Conservation (phyloP, 129 eudicot genomes). For the Escallonia rubra region DNA sequence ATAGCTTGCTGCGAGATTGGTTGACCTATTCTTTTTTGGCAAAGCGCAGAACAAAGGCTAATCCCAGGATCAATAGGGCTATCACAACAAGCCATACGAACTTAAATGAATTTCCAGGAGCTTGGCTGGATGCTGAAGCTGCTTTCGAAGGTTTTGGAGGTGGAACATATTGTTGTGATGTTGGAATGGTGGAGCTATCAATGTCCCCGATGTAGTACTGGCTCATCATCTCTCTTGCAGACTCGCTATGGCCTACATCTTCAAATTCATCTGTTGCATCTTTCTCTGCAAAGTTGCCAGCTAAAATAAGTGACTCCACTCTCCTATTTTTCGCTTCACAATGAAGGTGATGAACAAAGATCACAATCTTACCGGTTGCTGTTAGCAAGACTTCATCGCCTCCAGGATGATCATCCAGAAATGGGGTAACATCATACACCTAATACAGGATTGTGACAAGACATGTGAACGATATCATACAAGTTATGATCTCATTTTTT, state of each 20-base stretch:
- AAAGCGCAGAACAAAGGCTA: conserved; percentile 47
- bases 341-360: conserved; percentile 1
- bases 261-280: conserved; percentile 91
- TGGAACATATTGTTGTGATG: conserved; percentile 1
- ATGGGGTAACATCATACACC: conserved; percentile 72
- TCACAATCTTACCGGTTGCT: conserved; percentile 48
- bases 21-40: conserved; percentile 20
- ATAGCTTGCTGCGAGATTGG: too few species aligned
- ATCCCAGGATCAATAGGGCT: conserved; percentile 52
- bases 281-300: conserved; percentile 38
- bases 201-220: conserved; percentile 60
- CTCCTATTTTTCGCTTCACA: background rate
- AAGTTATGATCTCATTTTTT: too few species aligned
- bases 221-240: conserved; percentile 47
- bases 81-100: conserved; percentile 34
- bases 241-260: conserved; percentile 67
- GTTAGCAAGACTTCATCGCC: conserved; percentile 62
- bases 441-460: conserved; percentile 9
- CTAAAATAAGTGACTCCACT: background rate
- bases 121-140: conserved; percentile 18
- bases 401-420: conserved; percentile 86
- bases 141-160: conserved; percentile 14
- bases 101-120: conserved; percentile 32
- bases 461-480: background rate
- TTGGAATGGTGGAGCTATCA: conserved; percentile 38